A percentile compares a stretch with the other conserved stretches of the same genome.
Evolutionary conservation across 305 asterid genomes (phyloP).

Genomic region (Rubia balearica): DNA sequence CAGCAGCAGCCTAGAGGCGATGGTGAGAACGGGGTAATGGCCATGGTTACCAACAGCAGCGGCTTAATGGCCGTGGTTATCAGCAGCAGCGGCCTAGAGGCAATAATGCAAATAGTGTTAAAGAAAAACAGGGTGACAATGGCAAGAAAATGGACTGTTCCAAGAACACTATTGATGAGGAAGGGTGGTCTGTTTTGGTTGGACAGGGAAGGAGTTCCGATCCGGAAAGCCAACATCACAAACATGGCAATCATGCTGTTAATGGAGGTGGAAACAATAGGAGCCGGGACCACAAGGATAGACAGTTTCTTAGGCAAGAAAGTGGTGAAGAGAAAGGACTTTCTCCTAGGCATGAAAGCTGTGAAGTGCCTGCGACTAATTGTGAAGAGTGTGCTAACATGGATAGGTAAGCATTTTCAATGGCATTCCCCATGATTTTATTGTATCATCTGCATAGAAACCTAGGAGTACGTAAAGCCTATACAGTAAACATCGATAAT

Average conservation of each 20-base stretch:
- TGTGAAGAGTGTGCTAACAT: background rate
- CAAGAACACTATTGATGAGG: background rate
- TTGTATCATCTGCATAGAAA: background rate
- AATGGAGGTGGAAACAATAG: background rate
- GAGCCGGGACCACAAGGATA: background rate
- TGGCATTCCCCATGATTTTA: background rate
- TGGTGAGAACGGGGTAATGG: background rate
- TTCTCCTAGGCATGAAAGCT: background rate
- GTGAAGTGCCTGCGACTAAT: background rate
- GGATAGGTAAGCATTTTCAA: conserved; percentile 9
- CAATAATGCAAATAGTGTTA: too few relatives aligned
- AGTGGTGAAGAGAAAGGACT: background rate
- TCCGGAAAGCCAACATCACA: too few relatives aligned
- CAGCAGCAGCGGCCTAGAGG: too few relatives aligned
- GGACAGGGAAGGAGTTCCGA: background rate
- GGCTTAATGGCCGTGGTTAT: background rate
- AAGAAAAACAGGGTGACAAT: too few relatives aligned
- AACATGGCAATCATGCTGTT: background rate
- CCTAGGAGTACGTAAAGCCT: too few relatives aligned
- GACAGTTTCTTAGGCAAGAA: background rate
- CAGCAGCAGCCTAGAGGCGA: too few relatives aligned
- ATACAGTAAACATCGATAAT: too few relatives aligned
- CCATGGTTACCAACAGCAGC: too few relatives aligned
- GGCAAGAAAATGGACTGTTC: too few relatives aligned
- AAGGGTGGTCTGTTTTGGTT: background rate